Evolutionary conservation across 2,329 filamentous ascomycete genomes (phyloP).

Genomic region (Biscogniauxia marginata): DNA sequence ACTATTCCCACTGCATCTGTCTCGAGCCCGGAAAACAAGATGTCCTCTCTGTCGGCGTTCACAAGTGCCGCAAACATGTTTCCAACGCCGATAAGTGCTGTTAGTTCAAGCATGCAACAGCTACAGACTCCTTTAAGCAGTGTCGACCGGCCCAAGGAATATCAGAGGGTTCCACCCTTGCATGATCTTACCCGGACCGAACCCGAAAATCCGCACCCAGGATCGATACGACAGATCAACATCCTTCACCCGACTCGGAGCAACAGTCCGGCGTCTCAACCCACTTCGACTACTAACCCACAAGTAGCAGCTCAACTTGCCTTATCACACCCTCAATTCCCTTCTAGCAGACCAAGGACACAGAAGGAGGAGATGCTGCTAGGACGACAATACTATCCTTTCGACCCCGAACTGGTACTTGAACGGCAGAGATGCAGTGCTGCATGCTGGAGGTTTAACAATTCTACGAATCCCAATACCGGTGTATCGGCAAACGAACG

Average conservation of each 20-base stretch:
- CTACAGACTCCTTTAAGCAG: constrained; percentile 31
- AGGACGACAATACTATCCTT: constrained; percentile 76
- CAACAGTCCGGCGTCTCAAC: constrained; percentile 42
- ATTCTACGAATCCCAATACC: constrained; percentile 70
- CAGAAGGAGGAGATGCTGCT: constrained; percentile 91
- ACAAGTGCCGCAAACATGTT: constrained; percentile 53
- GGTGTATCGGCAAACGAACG: constrained; percentile 69
- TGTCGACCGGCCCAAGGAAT: constrained; percentile 49
- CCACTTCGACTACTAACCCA: constrained; percentile 41
- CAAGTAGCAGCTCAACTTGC: constrained; percentile 60
- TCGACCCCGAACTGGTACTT: constrained; percentile 71
- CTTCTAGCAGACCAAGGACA: constrained; percentile 45
- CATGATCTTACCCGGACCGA: constrained; percentile 59
- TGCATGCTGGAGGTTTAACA: constrained; percentile 85
- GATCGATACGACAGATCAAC: constrained; percentile 56
- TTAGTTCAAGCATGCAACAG: constrained; percentile 29
- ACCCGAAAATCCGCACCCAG: constrained; percentile 52
- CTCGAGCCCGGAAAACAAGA: constrained; percentile 59
- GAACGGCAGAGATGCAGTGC: constrained; percentile 83
- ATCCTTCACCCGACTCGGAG: constrained; percentile 51
- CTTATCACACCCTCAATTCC: constrained; percentile 54
- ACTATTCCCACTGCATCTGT: constrained; percentile 58
- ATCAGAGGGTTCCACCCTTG: constrained; percentile 59
- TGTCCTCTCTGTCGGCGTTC: constrained; percentile 55
- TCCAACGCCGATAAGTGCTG: constrained; percentile 63